Conservation (phyloP, 2,329 filamentous ascomycete species). For the Pseudofabraea citricarpa region DNA sequence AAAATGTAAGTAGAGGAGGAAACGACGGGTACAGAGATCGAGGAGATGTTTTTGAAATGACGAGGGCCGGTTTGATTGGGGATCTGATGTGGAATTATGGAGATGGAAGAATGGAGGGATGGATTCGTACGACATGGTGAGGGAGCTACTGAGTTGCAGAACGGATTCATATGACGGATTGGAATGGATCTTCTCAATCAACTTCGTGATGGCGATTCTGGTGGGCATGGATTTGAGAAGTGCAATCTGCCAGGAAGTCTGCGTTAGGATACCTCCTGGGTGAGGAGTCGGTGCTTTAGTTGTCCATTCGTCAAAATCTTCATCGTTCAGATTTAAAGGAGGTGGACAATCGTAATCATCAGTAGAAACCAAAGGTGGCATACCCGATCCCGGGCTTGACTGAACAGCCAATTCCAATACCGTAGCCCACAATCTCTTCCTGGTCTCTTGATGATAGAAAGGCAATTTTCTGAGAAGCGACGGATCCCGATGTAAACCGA, state of each 20-base stretch:
- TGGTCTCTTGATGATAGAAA: conserved; percentile 43
- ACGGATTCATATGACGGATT: conserved; percentile 40
- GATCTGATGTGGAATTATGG: background rate
- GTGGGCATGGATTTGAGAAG: conserved; percentile 38
- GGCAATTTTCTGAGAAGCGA: conserved; percentile 41
- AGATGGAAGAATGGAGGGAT: background rate
- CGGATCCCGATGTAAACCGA: conserved; percentile 54
- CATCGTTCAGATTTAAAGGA: conserved; percentile 46
- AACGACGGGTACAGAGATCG: conserved; percentile 45
- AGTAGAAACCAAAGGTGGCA: conserved; percentile 40
- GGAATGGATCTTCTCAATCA: conserved; percentile 41
- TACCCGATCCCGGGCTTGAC: conserved; percentile 43
- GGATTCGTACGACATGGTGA: conserved; percentile 23
- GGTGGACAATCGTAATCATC: conserved; percentile 43
- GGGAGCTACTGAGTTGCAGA: conserved; percentile 38
- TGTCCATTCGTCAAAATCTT: conserved; percentile 36
- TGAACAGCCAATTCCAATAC: conserved; percentile 47
- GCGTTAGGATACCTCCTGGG: conserved; percentile 31
- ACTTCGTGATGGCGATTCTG: conserved; percentile 38
- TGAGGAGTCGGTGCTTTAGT: conserved; percentile 14
- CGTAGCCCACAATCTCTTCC: conserved; percentile 50
- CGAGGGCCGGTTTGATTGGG: background rate
- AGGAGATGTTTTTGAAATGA: conserved; percentile 42
- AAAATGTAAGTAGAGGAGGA: conserved; percentile 47
- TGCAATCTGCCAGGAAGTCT: conserved; percentile 44